Percentiles rank a stretch among this genome's conserved stretches.
phyloP scores from a whole-genome alignment of 2,329 filamentous ascomycete genomes.

The Fusarium odoratissimum region DNA sequence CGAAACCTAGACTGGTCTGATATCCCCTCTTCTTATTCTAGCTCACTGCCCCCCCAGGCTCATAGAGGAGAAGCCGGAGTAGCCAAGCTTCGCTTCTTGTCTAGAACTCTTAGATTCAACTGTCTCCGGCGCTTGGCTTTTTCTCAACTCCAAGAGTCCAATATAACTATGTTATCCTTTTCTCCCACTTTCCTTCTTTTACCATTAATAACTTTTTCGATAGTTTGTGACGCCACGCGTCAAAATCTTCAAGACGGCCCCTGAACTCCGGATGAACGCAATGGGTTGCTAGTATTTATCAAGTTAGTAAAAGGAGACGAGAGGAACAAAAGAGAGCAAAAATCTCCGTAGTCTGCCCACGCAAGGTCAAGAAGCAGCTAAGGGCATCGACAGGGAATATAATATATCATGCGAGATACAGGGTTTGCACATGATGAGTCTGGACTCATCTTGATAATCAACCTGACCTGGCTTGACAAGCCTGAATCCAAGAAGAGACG shows the following conservation, averaged over 20 bases:
- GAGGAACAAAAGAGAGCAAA: neutral
- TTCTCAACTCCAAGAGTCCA: neutral
- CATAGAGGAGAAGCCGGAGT: neutral
- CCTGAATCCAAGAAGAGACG: neutral
- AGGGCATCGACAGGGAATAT: neutral
- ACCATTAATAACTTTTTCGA: conserved; percentile 10
- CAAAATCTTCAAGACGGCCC: neutral
- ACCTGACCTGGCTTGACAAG: neutral
- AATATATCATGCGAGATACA: conserved; percentile 4
- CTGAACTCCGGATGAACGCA: neutral
- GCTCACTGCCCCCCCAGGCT: neutral
- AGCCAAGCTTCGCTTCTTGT: conserved; percentile 4
- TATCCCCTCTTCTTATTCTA: conserved; percentile 23
- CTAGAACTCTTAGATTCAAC: conserved; percentile 10
- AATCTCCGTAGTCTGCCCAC: conserved; percentile 12
- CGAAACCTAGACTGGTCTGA: conserved; percentile 13
- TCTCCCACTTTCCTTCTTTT: neutral
- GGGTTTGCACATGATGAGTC: neutral
- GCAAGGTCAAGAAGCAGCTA: neutral
- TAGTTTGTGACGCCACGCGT: conserved; percentile 26
- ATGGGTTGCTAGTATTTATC: conserved; percentile 5
- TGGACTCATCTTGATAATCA: conserved; percentile 6
- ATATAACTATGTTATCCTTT: neutral
- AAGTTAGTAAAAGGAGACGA: conserved; percentile 9
- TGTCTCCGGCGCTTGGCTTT: conserved; percentile 1